Base-by-base conservation (phyloP, 2,329 filamentous ascomycete species). In the Trichophyton equinum region DNA sequence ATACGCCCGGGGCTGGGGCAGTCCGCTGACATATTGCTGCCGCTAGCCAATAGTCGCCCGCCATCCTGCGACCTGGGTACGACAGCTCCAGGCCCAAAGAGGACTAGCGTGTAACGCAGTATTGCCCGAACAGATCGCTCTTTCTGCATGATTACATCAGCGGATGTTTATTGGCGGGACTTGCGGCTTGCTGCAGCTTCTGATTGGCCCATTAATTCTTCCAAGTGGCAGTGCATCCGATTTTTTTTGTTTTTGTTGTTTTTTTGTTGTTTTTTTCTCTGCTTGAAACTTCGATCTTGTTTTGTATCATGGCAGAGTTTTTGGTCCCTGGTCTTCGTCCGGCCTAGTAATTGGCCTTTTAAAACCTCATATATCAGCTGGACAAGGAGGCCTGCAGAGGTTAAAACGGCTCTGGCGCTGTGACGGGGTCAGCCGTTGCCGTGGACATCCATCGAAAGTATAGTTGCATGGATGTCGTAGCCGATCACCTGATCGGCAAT, bases 321-420 rank as follows among this genome's bases (percentile, higher is more conserved):
- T 27, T 7, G 20, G 8, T 18, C 51, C 22, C 51, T 53, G 22
- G 22, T 25, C 44, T 47, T 47, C 44, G 44, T 11, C 44, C 15
- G 22, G 11, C 20, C 51, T 55, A 27, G 30, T 55, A 44, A 33
- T 33, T 55, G 51, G 46, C 22, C 46, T 51, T 55, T 55, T 18
- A 55, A 53, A 36, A 55, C 51, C 51, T 55, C 51, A 20, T 55
- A 18, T 36, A 55, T 55, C 51, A 55, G 51, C 51, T 55, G 51
- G 51, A 55, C 51, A 55, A 7, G 22, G 33, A 13, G 27, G 51
- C 51, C 49, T 53, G 22, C 49, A 53, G 15, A 27, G 9, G 40
- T 13, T 36, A n/a, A 55, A 38, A 38, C 33, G 33, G 33, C 33
- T 38, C 33, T 13, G 11, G 6, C 13, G 51, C 51, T 11, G 27